Evolutionary conservation across 129 eudicot genomes (phyloP), one percentile per base, ranked within the genome.

Genomic region (Pulicaria dysenterica): DNA sequence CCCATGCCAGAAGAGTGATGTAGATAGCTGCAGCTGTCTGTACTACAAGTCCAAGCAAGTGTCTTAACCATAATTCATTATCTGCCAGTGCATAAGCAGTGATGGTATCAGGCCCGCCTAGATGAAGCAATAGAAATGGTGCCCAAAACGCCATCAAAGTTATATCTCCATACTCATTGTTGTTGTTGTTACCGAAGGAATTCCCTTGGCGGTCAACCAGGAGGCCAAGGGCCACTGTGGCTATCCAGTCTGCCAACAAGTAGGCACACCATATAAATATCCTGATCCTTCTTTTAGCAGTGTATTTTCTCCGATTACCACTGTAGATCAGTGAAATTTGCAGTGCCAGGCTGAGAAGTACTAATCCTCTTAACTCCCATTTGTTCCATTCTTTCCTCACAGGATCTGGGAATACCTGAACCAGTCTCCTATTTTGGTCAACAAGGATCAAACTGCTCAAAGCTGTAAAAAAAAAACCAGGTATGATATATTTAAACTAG

Each of bases 221-320:
- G 81, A 82, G 80, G 84, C 79, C 10, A 67, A 77, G 79, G 73
- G 88, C 79, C 4, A 86, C 77, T 0, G 79, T 77, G 14, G 91
- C 87, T 3, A 83, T 68, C 79, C 79, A 77, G 48, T 86, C 88
- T 7, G 88, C 91, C 24, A 74, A 45, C 63, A 86, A 54, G 72
- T 86, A 86, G 17, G 85, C 77, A 60, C 76, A 76, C 91, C 91
- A 86, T 36, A 86, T 66, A 16, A 38, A 40, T 3, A 80, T 44
- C 67, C 87, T 80, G 50, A 83, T 61, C 61, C 85, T 24, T 13
- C 80, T 73, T 15, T 43, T 77, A 8, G 79, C 64, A 3, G 61
- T 63, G 54, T 77, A 70, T 57, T 77, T 83, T 73, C 91, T 56
- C 39, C 81, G 62, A 7, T 77, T 58, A 64, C 85, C 91, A 13